Conservation (phyloP, 768 basidiomycete genomes). For the Collybia mongolica region DNA sequence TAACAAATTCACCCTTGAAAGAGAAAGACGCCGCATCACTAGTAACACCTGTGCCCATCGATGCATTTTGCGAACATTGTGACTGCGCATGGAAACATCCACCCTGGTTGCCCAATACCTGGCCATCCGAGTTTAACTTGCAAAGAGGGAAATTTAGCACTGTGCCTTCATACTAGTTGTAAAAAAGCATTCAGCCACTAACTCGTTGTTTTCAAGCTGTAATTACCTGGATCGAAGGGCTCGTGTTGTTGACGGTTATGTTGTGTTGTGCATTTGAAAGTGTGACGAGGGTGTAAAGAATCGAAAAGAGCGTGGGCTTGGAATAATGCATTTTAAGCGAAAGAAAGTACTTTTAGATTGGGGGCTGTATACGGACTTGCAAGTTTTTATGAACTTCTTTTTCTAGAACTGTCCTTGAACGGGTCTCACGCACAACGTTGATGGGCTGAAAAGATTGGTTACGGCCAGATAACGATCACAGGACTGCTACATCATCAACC, state of each 20-base stretch:
- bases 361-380: too few relatives aligned
- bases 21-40: conserved; percentile 18
- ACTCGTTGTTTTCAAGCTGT: not conserved
- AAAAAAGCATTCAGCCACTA: not conserved
- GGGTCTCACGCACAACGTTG: too few relatives aligned
- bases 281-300: conserved; percentile 1
- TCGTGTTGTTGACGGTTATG: conserved; percentile 22
- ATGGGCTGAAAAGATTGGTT: too few relatives aligned
- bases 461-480: too few relatives aligned
- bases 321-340: too few relatives aligned
- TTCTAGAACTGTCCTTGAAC: too few relatives aligned
- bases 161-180: conserved; percentile 17
- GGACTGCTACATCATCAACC: too few relatives aligned
- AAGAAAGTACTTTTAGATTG: too few relatives aligned
- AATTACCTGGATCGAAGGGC: conserved; percentile 14
- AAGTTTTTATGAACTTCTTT: too few relatives aligned
- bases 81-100: conserved; percentile 19
- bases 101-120: conserved; percentile 3
- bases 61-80: conserved; percentile 16
- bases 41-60: conserved; percentile 14
- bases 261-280: conserved; percentile 13
- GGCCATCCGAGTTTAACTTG: conserved; percentile 10
- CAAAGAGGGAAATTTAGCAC: conserved; percentile 6
- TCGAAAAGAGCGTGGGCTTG: not conserved
- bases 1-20: conserved; percentile 17